A percentile compares a stretch with the other conserved stretches of the same genome.
These are phyloP conservation scores for Paraleonurus japonicus DNA, from an alignment of 257 asterid species.

Conservation along the genomic window DNA sequence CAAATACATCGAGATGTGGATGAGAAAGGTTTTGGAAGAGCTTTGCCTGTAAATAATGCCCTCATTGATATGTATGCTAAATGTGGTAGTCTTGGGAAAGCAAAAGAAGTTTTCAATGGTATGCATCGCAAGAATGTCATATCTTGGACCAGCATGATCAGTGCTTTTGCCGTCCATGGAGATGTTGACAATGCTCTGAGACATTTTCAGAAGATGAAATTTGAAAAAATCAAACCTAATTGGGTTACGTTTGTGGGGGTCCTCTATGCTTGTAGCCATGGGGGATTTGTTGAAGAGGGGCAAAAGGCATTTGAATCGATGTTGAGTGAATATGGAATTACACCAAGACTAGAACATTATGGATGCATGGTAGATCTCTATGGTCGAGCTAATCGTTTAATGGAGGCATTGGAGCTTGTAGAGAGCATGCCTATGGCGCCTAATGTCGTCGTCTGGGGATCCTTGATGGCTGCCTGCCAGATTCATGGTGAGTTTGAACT, in stretches of 20 bases:
- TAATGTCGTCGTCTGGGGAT: constrained; percentile 72
- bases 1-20: constrained; percentile 41
- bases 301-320: constrained; percentile 46
- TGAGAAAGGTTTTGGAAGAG: constrained; percentile 49
- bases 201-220: constrained; percentile 55
- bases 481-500: constrained; percentile 60
- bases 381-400: constrained; percentile 61
- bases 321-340: constrained; percentile 54
- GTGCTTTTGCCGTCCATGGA: constrained; percentile 61
- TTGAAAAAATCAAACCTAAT: constrained; percentile 55
- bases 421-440: constrained; percentile 84
- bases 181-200: constrained; percentile 52
- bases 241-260: constrained; percentile 73
- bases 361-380: constrained; percentile 86
- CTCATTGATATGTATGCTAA: constrained; percentile 76
- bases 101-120: constrained; percentile 44
- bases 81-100: constrained; percentile 65
- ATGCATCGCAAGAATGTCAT: constrained; percentile 58
- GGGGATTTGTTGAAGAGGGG: constrained; percentile 69
- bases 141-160: constrained; percentile 76
- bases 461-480: constrained; percentile 74
- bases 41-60: constrained; percentile 66
- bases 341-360: constrained; percentile 66
- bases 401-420: constrained; percentile 54
- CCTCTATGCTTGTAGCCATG: constrained; percentile 77